Base-by-base conservation (phyloP, 2,329 filamentous ascomycete species). In the Paecilomyces sp. region DNA sequence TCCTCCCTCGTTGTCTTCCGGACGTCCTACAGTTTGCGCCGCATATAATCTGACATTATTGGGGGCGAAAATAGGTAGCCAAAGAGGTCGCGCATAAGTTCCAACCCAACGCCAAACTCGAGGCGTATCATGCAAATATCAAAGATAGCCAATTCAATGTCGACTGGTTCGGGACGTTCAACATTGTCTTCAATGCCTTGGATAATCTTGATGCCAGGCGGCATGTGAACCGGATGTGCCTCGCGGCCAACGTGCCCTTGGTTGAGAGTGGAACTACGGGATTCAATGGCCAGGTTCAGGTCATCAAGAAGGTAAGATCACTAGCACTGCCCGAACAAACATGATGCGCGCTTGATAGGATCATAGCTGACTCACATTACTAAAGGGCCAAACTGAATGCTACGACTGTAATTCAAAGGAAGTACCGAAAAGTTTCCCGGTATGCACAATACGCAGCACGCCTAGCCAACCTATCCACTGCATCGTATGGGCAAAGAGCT, bases 401-500 rank as follows among this genome's bases (percentile, higher is more conserved):
- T 99, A 99, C 74, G 94, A 99, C 71, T 99, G 94, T 78, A 89
- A 87, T 13, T 84, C 87, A 1, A 99, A 99, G 75, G 89, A 93
- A 62, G 86, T 89, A 1, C 93, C 93, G 5, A 97, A 96, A 73
- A 89, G 89, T 1, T 97, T 95, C 70, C 92, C 94, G 1, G 92
- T 97, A 51, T 99, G 94, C 78, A 99, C 94, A 1, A 97, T 99
- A 68, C 86, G 94, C 73, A 97, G 91, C 74, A 99, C 92, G 0
- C 94, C 94, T 0, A 96, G 90, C 65, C 93, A 97, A 69, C 91
- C 93, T 0, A 97, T 99, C 52, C 94, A 99, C 76, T 97, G 94
- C 78, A 99, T 99, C 62, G 93, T 99, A 1, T 99, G 94, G 94
- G 93, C 85, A 22, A 99, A 97, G 78, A 96, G 92, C 73, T 99